Evolutionary conservation across 305 asterid species (phyloP), one percentile per base, ranked within the genome.

Genomic region (Euphrasia arctica): DNA sequence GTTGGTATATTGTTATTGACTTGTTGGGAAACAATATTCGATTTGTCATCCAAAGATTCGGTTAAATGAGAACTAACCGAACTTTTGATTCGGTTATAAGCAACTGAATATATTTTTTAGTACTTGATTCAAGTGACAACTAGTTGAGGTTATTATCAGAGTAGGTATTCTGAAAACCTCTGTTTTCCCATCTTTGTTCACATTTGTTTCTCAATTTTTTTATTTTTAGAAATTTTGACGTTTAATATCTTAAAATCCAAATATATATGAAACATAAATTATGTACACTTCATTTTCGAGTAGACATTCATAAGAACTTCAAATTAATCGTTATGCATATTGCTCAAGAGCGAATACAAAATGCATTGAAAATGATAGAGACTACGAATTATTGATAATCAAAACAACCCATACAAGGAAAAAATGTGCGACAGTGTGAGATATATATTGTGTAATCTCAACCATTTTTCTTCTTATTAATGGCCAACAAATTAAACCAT

Each of bases 151-250:
- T 67, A 79, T 69, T 73, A 62, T 64, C 57, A 31, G 67, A 60
- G 85, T 82, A 75, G 85, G 83, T 78, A 56, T 77, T 71, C n/a
- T 4, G 63, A 66, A 72, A 7, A 34, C 58, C 62, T 70, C 66
- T 54, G 54, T 64, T 54, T 70, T 69, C 67, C 70, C 62, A 55
- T 41, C 59, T 57, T 59, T 65, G 72, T 69, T 77, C 77, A 79
- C 75, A 70, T 61, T 72, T 64, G 62, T 61, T 73, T 72, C 65
- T 66, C 54, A 14, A 18, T 18, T 18, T 18, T 18, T 18, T 18
- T 18, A 18, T 18, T 18, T 18, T 18, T 18, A 18, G 22, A 18
- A 18, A 18, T 0, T 18, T 18, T 18, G 22, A 18, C 22, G 22
- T 18, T 18, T 18, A 18, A 18, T 18, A 18, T 18, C 22, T 18